These are phyloP conservation scores for Ulota crispa DNA, from an alignment of 225 moss, liverwort and hornwort genomes.

Conservation along the genomic window DNA sequence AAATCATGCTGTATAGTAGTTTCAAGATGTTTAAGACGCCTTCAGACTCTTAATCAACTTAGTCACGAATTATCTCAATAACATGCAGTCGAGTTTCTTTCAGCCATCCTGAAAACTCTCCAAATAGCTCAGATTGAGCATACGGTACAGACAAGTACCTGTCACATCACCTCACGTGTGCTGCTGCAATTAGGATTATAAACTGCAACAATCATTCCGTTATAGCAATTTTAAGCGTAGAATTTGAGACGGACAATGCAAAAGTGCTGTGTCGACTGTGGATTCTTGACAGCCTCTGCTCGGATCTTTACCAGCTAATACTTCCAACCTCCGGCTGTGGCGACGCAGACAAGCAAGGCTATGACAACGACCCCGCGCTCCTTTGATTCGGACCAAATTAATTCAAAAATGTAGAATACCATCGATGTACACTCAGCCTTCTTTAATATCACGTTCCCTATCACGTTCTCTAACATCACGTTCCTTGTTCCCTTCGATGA, in stretches of 20 bases:
- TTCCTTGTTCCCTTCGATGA: no score
- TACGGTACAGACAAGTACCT: background rate
- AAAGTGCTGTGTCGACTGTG: background rate
- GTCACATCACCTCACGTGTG: background rate
- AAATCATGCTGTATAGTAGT: no score
- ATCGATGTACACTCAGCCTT: background rate
- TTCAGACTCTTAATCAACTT: background rate
- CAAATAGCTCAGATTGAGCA: background rate
- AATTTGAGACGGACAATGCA: background rate
- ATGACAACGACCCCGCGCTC: background rate
- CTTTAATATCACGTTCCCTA: background rate
- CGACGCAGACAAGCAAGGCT: background rate
- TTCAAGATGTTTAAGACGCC: background rate
- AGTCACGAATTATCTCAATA: background rate
- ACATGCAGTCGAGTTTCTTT: background rate
- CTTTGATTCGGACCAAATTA: no score
- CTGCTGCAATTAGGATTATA: background rate
- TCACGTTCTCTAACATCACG: background rate
- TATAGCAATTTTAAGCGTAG: background rate
- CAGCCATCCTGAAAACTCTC: background rate
- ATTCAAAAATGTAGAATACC: no score
- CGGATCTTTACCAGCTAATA: background rate
- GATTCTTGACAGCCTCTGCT: background rate
- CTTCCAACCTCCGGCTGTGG: background rate
- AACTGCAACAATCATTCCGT: background rate